Evolutionary conservation across 192 early-diverging fungal genomes (phyloP).

Genomic region (Coemansia sp.): DNA sequence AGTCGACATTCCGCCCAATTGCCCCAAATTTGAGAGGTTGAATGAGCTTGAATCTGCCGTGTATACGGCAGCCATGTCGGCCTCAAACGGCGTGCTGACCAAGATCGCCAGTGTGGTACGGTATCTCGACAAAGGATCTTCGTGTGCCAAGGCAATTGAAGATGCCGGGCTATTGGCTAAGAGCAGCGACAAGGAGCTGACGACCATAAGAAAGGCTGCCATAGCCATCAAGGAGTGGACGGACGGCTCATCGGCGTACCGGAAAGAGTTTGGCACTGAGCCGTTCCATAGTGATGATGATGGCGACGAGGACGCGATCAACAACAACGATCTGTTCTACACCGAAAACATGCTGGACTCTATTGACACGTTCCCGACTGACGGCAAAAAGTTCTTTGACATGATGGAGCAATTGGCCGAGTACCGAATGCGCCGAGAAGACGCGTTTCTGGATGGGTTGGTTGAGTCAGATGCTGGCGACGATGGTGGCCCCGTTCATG

Average conservation of each 20-base stretch:
- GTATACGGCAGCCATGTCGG: constrained; percentile 14
- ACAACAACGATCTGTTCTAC: constrained; percentile 56
- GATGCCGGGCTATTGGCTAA: constrained; percentile 9
- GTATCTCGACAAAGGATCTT: constrained; percentile 2
- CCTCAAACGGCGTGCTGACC: neutral
- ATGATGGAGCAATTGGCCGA: constrained; percentile 96
- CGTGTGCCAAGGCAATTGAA: constrained; percentile 2
- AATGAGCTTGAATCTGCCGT: constrained; percentile 20
- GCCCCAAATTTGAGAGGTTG: constrained; percentile 16
- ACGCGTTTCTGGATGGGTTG: constrained; percentile 50
- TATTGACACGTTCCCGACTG: constrained; percentile 63
- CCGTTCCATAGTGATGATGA: constrained; percentile 12
- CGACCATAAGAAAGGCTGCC: constrained; percentile 13
- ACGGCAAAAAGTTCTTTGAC: constrained; percentile 94
- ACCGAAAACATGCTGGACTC: constrained; percentile 50
- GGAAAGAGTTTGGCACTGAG: constrained; percentile 16
- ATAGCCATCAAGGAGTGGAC: constrained; percentile 20
- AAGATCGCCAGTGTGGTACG: constrained; percentile 3
- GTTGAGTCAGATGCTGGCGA: constrained; percentile 40
- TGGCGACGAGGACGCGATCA: constrained; percentile 5
- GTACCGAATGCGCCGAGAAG: constrained; percentile 81
- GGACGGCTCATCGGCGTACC: constrained; percentile 11
- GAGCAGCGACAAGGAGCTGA: constrained; percentile 13
- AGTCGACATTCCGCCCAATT: constrained; percentile 14
- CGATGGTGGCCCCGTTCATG: constrained; percentile 56